Conservation (phyloP, 139 green algal species). For the Diplosphaera chodatii region DNA sequence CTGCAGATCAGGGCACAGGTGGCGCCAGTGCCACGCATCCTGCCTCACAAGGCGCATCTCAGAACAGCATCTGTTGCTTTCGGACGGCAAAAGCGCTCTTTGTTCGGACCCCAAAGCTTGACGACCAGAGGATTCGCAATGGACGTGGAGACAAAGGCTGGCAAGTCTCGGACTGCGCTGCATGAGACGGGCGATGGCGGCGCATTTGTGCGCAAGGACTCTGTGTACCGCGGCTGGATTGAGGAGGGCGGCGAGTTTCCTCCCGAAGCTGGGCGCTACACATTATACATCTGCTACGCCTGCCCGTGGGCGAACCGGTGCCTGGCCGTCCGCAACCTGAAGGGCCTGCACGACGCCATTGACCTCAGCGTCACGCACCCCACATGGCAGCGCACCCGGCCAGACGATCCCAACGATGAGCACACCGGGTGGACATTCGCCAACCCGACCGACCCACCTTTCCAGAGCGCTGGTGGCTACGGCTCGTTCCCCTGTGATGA, state of each 20-base stretch:
- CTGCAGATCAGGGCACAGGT: neutral
- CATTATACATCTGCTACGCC: slow-evolving; percentile 90
- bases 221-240: slow-evolving; percentile 37
- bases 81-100: too few relatives aligned
- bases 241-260: slow-evolving; percentile 34
- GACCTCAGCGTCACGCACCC: slow-evolving; percentile 80
- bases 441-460: neutral
- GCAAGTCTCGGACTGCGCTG: slow-evolving; percentile 39
- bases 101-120: too few relatives aligned
- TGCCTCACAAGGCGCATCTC: too few relatives aligned
- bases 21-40: too few relatives aligned
- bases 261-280: slow-evolving; percentile 76
- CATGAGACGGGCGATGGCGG: slow-evolving; percentile 40
- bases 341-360: slow-evolving; percentile 78
- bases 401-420: slow-evolving; percentile 63
- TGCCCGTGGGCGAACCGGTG: slow-evolving; percentile 90
- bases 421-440: slow-evolving; percentile 47
- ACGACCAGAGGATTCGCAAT: too few relatives aligned
- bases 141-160: too few relatives aligned
- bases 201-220: slow-evolving; percentile 30
- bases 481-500: slow-evolving; percentile 57
- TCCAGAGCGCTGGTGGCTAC: slow-evolving; percentile 16
- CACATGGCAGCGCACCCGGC: slow-evolving; percentile 75
- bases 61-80: too few relatives aligned
- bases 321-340: slow-evolving; percentile 63